A percentile compares a stretch with the other conserved stretches of the same genome.
Conservation (phyloP, 2,329 filamentous ascomycete genomes). For the Neonectria faginata region DNA sequence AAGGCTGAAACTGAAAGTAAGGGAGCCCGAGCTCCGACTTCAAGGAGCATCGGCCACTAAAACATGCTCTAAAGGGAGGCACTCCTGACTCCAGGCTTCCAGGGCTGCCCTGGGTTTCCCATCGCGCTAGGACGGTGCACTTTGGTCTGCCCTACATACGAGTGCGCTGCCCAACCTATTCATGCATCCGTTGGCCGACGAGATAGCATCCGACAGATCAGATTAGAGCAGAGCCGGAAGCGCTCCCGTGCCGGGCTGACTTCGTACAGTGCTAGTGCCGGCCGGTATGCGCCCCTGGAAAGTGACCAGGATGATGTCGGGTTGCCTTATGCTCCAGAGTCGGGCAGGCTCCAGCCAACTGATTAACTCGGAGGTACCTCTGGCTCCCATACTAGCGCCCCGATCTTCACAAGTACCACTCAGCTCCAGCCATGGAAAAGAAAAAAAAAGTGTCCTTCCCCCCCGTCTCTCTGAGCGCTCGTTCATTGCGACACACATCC, state of each 20-base stretch:
- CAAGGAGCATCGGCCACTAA: conserved; percentile 1
- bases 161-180: not conserved
- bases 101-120: not conserved
- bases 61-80: not conserved
- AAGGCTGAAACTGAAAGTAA: conserved; percentile 9
- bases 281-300: conserved; percentile 24
- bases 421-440: conserved; percentile 1
- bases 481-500: conserved; percentile 30
- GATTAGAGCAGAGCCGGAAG: not conserved
- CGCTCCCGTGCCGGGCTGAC: conserved; percentile 6
- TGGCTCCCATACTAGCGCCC: conserved; percentile 5
- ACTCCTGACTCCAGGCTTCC: not conserved
- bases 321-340: conserved; percentile 14
- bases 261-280: conserved; percentile 11
- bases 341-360: not conserved
- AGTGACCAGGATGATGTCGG: conserved; percentile 15
- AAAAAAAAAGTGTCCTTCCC: conserved; percentile 18
- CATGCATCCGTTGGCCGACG: too few relatives aligned
- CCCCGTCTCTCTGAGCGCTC: conserved; percentile 14
- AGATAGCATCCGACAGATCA: too few relatives aligned
- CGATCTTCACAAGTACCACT: conserved; percentile 15
- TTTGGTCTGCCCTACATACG: not conserved
- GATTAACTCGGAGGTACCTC: conserved; percentile 12
- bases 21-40: not conserved
- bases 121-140: not conserved